Evolutionary conservation across 2,329 filamentous ascomycete species (phyloP), one percentile per base, ranked within the genome.

Genomic region (Ceratocystis ficicola): DNA sequence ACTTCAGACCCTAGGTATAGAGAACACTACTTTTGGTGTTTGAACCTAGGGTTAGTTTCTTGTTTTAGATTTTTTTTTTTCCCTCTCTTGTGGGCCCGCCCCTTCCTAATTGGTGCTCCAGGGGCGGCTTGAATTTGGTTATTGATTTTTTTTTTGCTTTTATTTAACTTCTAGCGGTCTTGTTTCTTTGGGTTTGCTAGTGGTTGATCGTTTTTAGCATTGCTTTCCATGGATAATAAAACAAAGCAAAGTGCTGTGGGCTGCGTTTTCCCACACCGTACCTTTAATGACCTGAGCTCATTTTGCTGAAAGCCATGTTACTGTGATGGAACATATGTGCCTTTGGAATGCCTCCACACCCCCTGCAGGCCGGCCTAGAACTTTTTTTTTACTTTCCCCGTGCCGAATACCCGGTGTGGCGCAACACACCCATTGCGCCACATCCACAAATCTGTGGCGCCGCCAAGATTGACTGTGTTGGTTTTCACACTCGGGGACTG

Each of bases 141-240:
- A 7, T 32, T 32, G 52, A 30, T 59, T 25, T 59, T 59, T 30
- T 32, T 50, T 25, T 52, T 20, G 48, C 12, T 52, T 6, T 46
- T 46, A 1, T 46, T 48, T 20, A n/a, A n/a, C n/a, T 48, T 48
- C n/a, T 55, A 25, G 50, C 25, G 22, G 7, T 15, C 22, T 55
- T 55, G 30, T 28, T 4, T 59, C 32, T 30, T 20, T 7, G 17
- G 12, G n/a, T 32, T 59, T 32, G 52, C 28, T 32, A n/a, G 52
- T 32, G 17, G 52, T 57, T 17, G 17, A 7, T 20, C 3, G 32
- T 36, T n/a, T 59, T 6, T 59, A 59, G 52, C 52, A 32, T 59
- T 59, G 52, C 52, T 59, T 59, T 59, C 52, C 52, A 59, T 17
- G 25, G 52, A 17, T 8, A 59, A 59, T 59, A n/a, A 59, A 59